Conservation (phyloP, 2,329 filamentous ascomycete genomes). For the Epichloe gansuensis region DNA sequence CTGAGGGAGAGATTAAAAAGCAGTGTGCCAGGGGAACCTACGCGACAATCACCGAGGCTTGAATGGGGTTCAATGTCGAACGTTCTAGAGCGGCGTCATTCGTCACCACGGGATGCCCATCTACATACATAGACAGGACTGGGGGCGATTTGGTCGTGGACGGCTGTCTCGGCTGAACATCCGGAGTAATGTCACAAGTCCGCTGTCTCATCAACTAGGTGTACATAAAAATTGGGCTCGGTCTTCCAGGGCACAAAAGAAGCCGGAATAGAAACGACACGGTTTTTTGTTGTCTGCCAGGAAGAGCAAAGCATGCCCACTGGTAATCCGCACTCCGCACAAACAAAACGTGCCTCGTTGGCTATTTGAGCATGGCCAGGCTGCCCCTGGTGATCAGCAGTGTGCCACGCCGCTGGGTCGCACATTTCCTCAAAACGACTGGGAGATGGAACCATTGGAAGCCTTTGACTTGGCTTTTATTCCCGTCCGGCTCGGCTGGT, state of each 20-base stretch:
- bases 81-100: no score
- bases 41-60: no score
- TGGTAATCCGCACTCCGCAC: neutral
- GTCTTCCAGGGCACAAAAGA: neutral
- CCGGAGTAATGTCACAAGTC: neutral
- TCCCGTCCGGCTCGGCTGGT: conserved; percentile 1
- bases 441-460: neutral
- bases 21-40: no score
- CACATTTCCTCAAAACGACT: neutral
- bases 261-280: neutral
- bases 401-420: neutral
- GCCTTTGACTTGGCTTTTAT: neutral
- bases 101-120: no score
- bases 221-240: no score
- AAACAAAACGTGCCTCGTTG: neutral
- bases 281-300: neutral
- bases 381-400: neutral
- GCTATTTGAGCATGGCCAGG: neutral
- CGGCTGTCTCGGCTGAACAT: neutral
- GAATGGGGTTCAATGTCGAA: no score
- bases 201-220: no score
- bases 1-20: neutral
- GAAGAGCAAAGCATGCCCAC: no score
- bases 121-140: no score
- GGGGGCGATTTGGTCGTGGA: no score